Percentiles rank a stretch among this genome's conserved stretches.
phyloP scores from a whole-genome alignment of 805 yeast species.

The Brettanomyces sp. region DNA sequence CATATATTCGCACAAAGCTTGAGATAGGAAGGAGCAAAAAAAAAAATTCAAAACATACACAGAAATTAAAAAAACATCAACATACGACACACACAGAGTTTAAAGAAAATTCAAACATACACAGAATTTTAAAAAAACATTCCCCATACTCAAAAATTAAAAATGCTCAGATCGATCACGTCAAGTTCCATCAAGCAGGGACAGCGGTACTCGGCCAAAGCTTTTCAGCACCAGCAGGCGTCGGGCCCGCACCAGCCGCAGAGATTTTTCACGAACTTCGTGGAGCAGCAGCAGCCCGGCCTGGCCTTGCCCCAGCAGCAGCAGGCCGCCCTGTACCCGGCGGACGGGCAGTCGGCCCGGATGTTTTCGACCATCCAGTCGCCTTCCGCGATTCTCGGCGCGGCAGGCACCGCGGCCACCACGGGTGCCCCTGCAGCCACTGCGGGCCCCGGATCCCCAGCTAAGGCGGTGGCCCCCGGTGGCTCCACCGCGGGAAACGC shows the following conservation, averaged over 20 bases:
- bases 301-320: slow-evolving; percentile 5
- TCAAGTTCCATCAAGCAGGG: slow-evolving; percentile 23
- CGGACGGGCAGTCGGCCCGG: not conserved
- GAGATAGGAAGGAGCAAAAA: too few species aligned
- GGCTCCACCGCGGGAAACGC: slow-evolving; percentile 14
- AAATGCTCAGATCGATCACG: slow-evolving; percentile 24
- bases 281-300: slow-evolving; percentile 8
- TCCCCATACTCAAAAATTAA: not conserved
- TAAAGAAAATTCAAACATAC: not conserved
- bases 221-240: slow-evolving; percentile 21
- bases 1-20: too few species aligned
- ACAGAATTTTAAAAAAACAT: not conserved
- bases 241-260: slow-evolving; percentile 14
- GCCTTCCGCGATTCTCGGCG: not conserved
- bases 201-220: slow-evolving; percentile 24
- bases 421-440: not conserved
- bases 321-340: not conserved
- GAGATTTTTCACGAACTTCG: slow-evolving; percentile 14
- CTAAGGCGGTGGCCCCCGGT: not conserved
- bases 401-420: not conserved
- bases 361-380: slow-evolving; percentile 1
- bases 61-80: too few species aligned
- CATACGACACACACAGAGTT: not conserved
- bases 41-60: too few species aligned
- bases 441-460: not conserved